Evolutionary conservation across 1,139 yeast species (phyloP), one percentile per base, ranked within the genome.

Genomic region (Saccharomyces hybrid): DNA sequence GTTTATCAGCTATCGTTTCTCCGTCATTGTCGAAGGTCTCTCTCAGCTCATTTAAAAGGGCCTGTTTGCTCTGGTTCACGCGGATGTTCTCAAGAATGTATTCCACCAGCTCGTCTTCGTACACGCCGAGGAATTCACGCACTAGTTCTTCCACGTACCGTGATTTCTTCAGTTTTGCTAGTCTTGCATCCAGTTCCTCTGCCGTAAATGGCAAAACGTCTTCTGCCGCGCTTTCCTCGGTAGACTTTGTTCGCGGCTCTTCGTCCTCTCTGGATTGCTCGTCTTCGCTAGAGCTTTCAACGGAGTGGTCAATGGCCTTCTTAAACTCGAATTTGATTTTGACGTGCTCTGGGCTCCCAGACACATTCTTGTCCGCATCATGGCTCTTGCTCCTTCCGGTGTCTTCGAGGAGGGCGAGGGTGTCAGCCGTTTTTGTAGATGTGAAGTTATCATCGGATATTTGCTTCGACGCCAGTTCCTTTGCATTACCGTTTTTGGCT

Each of bases 11-110:
- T 26, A 68, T 66, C n/a, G 56, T 53, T 11, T 52, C 53, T 14
- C 68, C 67, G 49, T 68, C 71, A 2, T 67, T 67, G 57, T 68
- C 71, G 53, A 68, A 68, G 3, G 70, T 67, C 49, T 68, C 70
- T 48, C 59, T 58, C 25, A 68, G 59, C 46, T 68, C 71, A 16
- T 57, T 55, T 9, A 63, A 49, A n/a, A 68, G 56, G 26, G 58
- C 55, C 7, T 53, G 51, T 53, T 59, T 64, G 46, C 57, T 61
- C 49, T 60, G 61, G 54, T 64, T 55, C 49, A 62, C 65, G 16
- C 53, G 57, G 26, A 67, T 62, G 48, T 65, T 65, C 29, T 66
- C 68, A 29, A 67, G 49, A 38, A 67, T 66, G 57, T 64, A 68
- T 3, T 65, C 68, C 3, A 66, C 70, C 52, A 68, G 52, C 41